phyloP scores from a whole-genome alignment of 257 asterid species.

The Echites panduratus region DNA sequence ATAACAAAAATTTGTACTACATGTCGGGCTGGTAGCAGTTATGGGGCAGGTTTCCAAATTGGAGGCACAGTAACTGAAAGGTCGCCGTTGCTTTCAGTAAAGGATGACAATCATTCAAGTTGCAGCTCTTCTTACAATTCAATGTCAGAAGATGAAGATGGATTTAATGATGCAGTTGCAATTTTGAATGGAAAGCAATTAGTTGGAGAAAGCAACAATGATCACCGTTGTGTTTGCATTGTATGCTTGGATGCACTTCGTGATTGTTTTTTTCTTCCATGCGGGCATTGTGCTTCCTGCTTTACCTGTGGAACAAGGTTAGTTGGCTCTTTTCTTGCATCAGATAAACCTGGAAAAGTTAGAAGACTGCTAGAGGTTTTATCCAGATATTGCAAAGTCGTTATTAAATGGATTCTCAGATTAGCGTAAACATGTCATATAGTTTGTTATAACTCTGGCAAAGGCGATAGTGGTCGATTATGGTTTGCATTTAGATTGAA shows the following conservation, averaged over 20 bases:
- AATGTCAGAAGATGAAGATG: slow-evolving; percentile 20
- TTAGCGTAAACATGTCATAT: neutral
- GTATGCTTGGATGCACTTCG: slow-evolving; percentile 21
- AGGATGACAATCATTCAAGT: slow-evolving; percentile 24
- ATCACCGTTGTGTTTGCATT: slow-evolving; percentile 10
- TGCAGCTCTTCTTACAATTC: slow-evolving; percentile 20
- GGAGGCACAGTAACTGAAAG: slow-evolving; percentile 11
- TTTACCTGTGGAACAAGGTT: slow-evolving; percentile 24
- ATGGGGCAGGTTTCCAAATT: slow-evolving; percentile 10
- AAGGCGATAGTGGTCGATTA: neutral
- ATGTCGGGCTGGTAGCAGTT: slow-evolving; percentile 10
- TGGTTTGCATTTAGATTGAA: neutral
- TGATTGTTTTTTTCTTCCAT: slow-evolving; percentile 25
- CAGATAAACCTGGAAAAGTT: neutral
- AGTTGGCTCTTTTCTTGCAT: neutral
- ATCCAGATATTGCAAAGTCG: neutral
- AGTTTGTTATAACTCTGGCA: neutral
- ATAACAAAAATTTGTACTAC: neutral
- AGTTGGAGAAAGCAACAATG: slow-evolving; percentile 10
- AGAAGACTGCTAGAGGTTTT: neutral
- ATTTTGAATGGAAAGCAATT: slow-evolving; percentile 9
- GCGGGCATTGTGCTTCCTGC: slow-evolving; percentile 25
- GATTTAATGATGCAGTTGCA: slow-evolving; percentile 4
- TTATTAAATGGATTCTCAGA: neutral
- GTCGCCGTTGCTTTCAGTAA: slow-evolving; percentile 13